A percentile compares a stretch with the other conserved stretches of the same genome.
Conservation (phyloP, 441 rosid genomes). For the Bocquillonia castaneifolia region DNA sequence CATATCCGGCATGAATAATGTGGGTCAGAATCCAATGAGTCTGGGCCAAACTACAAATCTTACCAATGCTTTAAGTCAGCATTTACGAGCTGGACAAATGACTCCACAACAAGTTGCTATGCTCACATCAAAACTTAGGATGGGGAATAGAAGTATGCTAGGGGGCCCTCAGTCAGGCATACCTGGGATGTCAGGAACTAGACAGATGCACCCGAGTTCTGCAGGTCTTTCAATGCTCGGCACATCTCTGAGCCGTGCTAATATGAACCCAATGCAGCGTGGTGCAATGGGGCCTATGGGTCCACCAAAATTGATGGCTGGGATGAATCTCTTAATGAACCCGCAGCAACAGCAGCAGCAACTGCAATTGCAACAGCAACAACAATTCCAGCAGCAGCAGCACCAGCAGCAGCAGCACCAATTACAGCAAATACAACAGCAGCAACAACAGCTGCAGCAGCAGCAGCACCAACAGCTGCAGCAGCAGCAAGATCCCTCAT, state of each 20-base stretch:
- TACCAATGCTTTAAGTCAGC: constrained; percentile 56
- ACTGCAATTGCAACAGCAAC: constrained; percentile 22
- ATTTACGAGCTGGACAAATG: constrained; percentile 49
- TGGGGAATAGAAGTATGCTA: constrained; percentile 34
- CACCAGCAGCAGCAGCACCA: constrained; percentile 36
- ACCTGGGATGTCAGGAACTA: constrained; percentile 58
- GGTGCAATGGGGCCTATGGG: constrained; percentile 69
- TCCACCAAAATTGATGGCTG: constrained; percentile 77
- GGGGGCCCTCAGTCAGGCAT: constrained; percentile 62
- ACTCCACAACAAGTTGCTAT: constrained; percentile 36
- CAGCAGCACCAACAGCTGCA: constrained; percentile 34
- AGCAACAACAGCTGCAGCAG: constrained; percentile 30
- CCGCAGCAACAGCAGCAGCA: constrained; percentile 50
- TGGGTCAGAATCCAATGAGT: constrained; percentile 63
- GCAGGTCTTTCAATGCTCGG: constrained; percentile 63
- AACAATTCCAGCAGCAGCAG: constrained; percentile 33
- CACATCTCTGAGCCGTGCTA: constrained; percentile 54
- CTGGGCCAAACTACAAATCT: constrained; percentile 49
- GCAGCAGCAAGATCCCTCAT: constrained; percentile 56
- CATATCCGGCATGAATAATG: constrained; percentile 52
- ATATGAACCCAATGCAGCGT: constrained; percentile 58
- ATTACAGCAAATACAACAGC: constrained; percentile 30
- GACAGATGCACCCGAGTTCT: constrained; percentile 69
- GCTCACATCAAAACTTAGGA: constrained; percentile 35
- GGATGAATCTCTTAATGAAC: constrained; percentile 63